These are phyloP conservation scores for Massarina eburnea DNA, from an alignment of 2,329 filamentous ascomycete species.

Conservation along the genomic window DNA sequence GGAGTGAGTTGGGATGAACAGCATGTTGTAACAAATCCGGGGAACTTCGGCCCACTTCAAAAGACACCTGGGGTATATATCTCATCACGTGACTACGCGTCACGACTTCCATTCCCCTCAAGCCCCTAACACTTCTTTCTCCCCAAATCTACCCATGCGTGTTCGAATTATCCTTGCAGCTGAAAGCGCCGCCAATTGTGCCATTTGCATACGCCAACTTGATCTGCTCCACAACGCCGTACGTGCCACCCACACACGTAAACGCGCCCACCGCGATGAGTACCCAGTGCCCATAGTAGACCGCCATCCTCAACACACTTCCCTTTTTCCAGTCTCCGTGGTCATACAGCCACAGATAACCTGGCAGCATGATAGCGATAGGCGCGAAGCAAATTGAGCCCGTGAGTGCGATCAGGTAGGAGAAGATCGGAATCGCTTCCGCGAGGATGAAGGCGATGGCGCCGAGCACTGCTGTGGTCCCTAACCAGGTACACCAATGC, in stretches of 20 bases:
- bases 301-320: constrained; percentile 25
- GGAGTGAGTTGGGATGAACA: too few relatives aligned
- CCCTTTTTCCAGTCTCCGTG: constrained; percentile 45
- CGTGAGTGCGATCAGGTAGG: constrained; percentile 50
- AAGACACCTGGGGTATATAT: too few relatives aligned
- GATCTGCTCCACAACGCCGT: constrained; percentile 51
- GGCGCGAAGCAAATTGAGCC: constrained; percentile 54
- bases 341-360: constrained; percentile 54
- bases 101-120: too few relatives aligned
- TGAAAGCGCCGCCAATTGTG: constrained; percentile 40
- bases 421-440: constrained; percentile 56
- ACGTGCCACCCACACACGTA: constrained; percentile 50
- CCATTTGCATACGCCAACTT: constrained; percentile 52
- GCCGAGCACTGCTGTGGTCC: constrained; percentile 54
- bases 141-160: neutral
- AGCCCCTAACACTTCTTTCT: too few relatives aligned
- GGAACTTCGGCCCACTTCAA: too few relatives aligned
- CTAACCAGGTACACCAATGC: constrained; percentile 58
- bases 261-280: constrained; percentile 50
- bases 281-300: constrained; percentile 44
- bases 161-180: constrained; percentile 18
- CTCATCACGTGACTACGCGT: too few relatives aligned
- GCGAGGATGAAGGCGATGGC: constrained; percentile 53
- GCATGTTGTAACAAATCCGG: too few relatives aligned
- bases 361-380: constrained; percentile 50